Evolutionary conservation across 2,329 filamentous ascomycete genomes (phyloP).

Genomic region (Endothia cerciana): DNA sequence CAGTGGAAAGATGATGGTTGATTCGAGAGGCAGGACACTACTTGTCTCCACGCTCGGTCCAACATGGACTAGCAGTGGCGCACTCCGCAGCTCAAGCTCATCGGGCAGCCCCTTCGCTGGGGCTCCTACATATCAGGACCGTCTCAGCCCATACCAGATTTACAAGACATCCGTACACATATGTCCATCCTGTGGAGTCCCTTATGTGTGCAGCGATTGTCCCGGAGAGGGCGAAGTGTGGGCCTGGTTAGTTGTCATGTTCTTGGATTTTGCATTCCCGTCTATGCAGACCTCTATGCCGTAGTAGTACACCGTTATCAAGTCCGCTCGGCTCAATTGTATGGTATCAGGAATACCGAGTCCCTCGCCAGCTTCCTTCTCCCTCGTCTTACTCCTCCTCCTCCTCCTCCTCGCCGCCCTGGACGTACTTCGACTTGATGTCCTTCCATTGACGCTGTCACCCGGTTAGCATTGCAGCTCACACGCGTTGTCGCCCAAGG

Average conservation of each 20-base stretch:
- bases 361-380: neutral
- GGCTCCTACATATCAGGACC: neutral
- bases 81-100: neutral
- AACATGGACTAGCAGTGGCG: neutral
- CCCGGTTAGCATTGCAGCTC: conserved; percentile 11
- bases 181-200: neutral
- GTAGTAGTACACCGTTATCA: conserved; percentile 26
- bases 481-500: conserved; percentile 64
- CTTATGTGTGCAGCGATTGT: too few relatives aligned
- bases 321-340: neutral
- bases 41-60: neutral
- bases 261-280: conserved; percentile 17
- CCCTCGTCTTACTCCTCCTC: conserved; percentile 51
- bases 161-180: neutral
- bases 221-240: neutral
- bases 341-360: neutral
- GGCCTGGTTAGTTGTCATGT: conserved; percentile 4
- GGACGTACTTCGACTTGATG: conserved; percentile 87
- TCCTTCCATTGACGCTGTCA: conserved; percentile 99
- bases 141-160: neutral
- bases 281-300: conserved; percentile 28
- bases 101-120: neutral
- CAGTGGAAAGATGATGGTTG: neutral
- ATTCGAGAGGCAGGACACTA: neutral
- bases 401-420: conserved; percentile 70